These are phyloP conservation scores for Chlamydomonas sp. DNA, from an alignment of 139 green algal genomes.

Conservation along the genomic window DNA sequence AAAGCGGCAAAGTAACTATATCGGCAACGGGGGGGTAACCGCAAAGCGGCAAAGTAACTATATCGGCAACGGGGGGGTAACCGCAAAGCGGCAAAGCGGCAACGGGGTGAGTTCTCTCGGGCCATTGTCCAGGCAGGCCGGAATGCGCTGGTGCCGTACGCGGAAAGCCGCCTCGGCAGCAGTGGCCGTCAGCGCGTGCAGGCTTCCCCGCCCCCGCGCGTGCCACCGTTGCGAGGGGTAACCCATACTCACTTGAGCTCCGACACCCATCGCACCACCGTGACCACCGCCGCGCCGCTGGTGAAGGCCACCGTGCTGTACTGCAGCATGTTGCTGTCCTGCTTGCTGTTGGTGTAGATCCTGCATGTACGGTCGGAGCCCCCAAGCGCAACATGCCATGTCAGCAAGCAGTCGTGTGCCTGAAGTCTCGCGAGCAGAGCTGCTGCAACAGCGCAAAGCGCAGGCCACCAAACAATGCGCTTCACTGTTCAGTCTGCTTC, in stretches of 20 bases:
- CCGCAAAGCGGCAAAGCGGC: too few species aligned
- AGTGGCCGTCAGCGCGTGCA: too few species aligned
- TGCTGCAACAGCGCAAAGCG: not conserved
- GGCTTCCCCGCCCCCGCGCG: too few species aligned
- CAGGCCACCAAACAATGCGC: not conserved
- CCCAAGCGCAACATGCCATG: not conserved
- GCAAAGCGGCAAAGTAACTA: too few species aligned
- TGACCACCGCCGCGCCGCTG: constrained; percentile 59
- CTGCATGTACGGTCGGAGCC: not conserved
- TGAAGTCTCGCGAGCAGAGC: not conserved
- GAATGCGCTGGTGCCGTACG: too few species aligned
- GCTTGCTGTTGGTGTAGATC: constrained; percentile 57
- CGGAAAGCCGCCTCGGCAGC: too few species aligned
- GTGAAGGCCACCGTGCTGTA: constrained; percentile 67
- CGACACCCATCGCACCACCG: constrained; percentile 67
- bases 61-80: too few species aligned
- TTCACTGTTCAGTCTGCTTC: not conserved
- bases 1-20: too few species aligned
- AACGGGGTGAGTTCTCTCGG: too few species aligned
- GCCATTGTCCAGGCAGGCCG: too few species aligned
- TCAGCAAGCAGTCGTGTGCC: not conserved
- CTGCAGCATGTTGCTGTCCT: constrained; percentile 51
- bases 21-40: too few species aligned
- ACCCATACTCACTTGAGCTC: constrained; percentile 54
- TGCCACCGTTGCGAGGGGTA: not conserved